Conservation (phyloP, 2,329 filamentous ascomycete genomes). For the Xylaria digitata region DNA sequence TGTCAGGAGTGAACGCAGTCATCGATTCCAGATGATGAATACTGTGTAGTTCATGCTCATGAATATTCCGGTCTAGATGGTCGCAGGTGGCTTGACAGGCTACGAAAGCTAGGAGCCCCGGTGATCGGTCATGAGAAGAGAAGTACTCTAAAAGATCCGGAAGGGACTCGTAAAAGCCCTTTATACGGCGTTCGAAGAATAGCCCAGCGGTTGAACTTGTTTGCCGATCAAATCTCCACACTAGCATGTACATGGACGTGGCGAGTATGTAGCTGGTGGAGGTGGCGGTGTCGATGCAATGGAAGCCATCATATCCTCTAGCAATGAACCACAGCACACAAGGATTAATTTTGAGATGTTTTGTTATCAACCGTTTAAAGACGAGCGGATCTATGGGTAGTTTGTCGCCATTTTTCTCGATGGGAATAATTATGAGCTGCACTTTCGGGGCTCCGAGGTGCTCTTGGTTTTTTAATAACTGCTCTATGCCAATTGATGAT, state of each 20-base stretch:
- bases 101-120: constrained; percentile 8
- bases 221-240: constrained; percentile 8
- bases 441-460: background rate
- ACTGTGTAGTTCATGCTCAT: background rate
- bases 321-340: constrained; percentile 17
- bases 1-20: constrained; percentile 1
- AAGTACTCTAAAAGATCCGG: background rate
- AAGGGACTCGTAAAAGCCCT: background rate
- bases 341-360: background rate
- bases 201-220: background rate
- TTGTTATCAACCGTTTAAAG: background rate
- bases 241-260: constrained; percentile 1
- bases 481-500: background rate
- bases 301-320: constrained; percentile 1
- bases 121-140: background rate
- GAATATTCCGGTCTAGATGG: background rate
- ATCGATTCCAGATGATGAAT: constrained; percentile 7
- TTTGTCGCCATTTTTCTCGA: background rate
- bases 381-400: background rate
- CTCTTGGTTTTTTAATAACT: background rate
- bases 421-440: constrained; percentile 5
- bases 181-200: background rate
- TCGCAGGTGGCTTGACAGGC: background rate
- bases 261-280: constrained; percentile 12
- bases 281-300: constrained; percentile 7